Conservation (phyloP, 2,329 filamentous ascomycete genomes). For the Phoma sp. region DNA sequence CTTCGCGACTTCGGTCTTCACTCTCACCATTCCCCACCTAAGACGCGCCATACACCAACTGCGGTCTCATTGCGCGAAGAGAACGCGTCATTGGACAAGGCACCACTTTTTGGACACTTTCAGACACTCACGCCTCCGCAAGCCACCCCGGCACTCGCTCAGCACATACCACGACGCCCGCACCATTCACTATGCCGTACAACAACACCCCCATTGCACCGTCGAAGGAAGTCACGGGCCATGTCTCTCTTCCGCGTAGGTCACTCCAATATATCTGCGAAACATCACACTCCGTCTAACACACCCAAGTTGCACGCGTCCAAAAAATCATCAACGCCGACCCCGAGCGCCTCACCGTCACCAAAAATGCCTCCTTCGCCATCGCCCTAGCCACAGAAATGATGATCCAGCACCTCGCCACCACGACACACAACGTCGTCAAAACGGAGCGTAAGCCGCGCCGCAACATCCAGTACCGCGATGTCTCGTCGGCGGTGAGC, state of each 20-base stretch:
- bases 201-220: constrained; percentile 86
- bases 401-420: constrained; percentile 91
- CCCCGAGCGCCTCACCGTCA: constrained; percentile 77
- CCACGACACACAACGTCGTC: constrained; percentile 84
- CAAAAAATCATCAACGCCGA: constrained; percentile 95
- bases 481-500: constrained; percentile 85
- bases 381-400: constrained; percentile 94
- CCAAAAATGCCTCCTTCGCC: constrained; percentile 92
- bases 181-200: constrained; percentile 73
- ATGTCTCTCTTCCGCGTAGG: constrained; percentile 84
- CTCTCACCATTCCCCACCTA: constrained; percentile 4
- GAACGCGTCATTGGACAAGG: constrained; percentile 7
- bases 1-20: constrained; percentile 9
- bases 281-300: constrained; percentile 9
- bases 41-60: constrained; percentile 5
- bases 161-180: not conserved
- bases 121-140: not conserved
- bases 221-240: constrained; percentile 81
- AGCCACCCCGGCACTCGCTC: not conserved
- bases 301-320: constrained; percentile 82
- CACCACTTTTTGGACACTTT: not conserved
- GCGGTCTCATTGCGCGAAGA: not conserved
- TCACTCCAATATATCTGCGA: constrained; percentile 19
- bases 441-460: constrained; percentile 91
- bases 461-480: constrained; percentile 94